Conservation (phyloP, 2,329 filamentous ascomycete genomes). For the Cladosporium sphaerospermum region DNA sequence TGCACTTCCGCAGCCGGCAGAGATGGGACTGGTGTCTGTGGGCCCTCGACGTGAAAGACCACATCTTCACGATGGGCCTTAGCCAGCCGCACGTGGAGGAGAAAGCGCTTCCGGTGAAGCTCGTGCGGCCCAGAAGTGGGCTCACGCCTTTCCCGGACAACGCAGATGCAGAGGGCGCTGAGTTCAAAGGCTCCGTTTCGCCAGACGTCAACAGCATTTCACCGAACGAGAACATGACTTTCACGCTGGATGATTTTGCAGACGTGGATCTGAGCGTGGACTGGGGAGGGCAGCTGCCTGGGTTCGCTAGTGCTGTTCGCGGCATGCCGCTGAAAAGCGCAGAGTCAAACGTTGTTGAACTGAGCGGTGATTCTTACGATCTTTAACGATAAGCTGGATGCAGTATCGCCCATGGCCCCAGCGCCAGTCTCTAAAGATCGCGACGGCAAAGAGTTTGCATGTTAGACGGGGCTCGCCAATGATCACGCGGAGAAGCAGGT, state of each 20-base stretch:
- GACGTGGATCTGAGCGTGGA: conserved; percentile 3
- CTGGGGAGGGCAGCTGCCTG: neutral
- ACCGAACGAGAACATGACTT: neutral
- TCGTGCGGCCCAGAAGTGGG: neutral
- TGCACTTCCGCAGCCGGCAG: conserved; percentile 20
- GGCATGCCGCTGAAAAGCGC: neutral
- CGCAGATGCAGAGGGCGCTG: neutral
- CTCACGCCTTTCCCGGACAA: neutral
- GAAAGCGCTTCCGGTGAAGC: neutral
- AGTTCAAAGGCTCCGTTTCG: neutral
- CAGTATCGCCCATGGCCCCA: no score
- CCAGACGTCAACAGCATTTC: neutral
- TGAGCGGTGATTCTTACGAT: neutral
- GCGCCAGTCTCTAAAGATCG: neutral
- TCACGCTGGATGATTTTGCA: neutral
- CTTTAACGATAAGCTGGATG: neutral
- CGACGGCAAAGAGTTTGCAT: neutral
- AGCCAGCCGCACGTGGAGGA: conserved; percentile 8
- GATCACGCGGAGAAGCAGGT: neutral
- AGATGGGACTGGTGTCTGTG: conserved; percentile 11
- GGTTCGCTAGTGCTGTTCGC: neutral
- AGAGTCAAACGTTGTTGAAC: neutral
- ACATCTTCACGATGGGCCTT: conserved; percentile 9
- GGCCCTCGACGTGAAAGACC: conserved; percentile 3
- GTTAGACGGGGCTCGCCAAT: neutral